Percentiles rank a stretch among this genome's conserved stretches.
Conservation (phyloP, 495 filamentous ascomycete genomes). For the Rhypophila decipiens region DNA sequence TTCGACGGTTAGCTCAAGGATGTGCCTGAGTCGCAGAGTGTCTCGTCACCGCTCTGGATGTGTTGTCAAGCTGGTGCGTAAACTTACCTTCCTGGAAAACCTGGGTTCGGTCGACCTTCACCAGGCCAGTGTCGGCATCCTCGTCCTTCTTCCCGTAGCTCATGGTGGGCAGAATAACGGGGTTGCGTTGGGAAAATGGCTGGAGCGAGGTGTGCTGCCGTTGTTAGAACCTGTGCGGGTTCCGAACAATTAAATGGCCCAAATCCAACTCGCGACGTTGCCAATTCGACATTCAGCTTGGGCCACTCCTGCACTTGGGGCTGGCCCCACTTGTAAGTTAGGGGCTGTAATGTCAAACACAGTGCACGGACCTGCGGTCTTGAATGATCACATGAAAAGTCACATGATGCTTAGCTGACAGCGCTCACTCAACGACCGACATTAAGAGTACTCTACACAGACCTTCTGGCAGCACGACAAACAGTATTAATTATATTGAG, state of each 20-base stretch:
- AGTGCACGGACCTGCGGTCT: not conserved
- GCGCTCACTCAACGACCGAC: no score
- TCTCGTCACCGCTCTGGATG: no score
- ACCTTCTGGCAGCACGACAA: no score
- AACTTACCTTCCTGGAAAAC: constrained; percentile 96
- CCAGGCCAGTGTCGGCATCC: constrained; percentile 84
- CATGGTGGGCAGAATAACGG: constrained; percentile 52
- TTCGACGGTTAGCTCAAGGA: no score
- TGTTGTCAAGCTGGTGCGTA: no score
- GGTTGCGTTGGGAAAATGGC: constrained; percentile 15
- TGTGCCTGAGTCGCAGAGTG: no score
- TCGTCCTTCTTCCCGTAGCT: constrained; percentile 98
- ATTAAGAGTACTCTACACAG: no score
- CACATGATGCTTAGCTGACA: no score
- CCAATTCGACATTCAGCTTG: constrained; percentile 15
- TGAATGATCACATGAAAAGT: constrained; percentile 9
- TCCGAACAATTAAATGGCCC: constrained; percentile 1
- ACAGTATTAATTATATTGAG: no score
- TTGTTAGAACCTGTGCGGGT: constrained; percentile 11
- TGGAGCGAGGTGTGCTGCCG: constrained; percentile 12
- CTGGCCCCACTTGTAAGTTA: not conserved
- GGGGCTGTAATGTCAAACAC: not conserved
- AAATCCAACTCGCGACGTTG: constrained; percentile 31
- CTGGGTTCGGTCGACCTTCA: constrained; percentile 95
- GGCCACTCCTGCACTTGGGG: not conserved